These are phyloP conservation scores for Cryphonectria carpinicola DNA, from an alignment of 2,329 filamentous ascomycete species.

Conservation along the genomic window DNA sequence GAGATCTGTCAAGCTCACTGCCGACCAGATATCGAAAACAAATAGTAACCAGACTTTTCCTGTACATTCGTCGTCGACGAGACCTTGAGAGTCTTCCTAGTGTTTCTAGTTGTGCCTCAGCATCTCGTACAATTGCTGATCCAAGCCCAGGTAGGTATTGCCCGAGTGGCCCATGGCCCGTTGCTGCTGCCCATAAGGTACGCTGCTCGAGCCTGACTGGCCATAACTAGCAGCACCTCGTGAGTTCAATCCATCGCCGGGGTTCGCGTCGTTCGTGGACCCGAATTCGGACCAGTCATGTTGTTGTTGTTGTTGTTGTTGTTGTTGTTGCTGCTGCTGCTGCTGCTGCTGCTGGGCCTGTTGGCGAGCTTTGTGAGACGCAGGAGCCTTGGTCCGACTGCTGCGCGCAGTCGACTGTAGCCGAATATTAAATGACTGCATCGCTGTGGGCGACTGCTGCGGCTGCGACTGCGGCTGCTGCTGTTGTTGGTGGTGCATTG, in stretches of 20 bases:
- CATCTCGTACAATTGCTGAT: slow-evolving; percentile 35
- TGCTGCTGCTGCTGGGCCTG: slow-evolving; percentile 34
- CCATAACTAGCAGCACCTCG: slow-evolving; percentile 18
- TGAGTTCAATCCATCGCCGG: slow-evolving; percentile 32
- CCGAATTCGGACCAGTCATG: slow-evolving; percentile 42
- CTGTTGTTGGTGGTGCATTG: slow-evolving; percentile 27
- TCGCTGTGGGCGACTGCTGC: slow-evolving; percentile 28
- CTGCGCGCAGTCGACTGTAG: slow-evolving; percentile 36
- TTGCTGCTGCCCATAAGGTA: slow-evolving; percentile 31
- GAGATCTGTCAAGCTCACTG: not conserved
- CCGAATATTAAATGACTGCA: slow-evolving; percentile 32
- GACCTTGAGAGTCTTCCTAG: not conserved
- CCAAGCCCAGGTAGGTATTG: slow-evolving; percentile 35
- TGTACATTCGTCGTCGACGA: not conserved
- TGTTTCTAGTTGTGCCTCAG: slow-evolving; percentile 27
- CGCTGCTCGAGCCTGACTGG: not conserved
- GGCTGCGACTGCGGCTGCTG: slow-evolving; percentile 19
- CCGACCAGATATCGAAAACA: not conserved
- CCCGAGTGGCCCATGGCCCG: slow-evolving; percentile 35
- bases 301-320: slow-evolving; percentile 32
- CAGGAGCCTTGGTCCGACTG: slow-evolving; percentile 31
- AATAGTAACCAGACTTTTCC: not conserved
- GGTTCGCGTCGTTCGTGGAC: slow-evolving; percentile 31
- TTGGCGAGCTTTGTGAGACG: slow-evolving; percentile 29
- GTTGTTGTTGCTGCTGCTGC: slow-evolving; percentile 37